Percentiles rank a stretch among this genome's conserved stretches.
phyloP scores from a whole-genome alignment of 805 yeast species.

The Alloascoidea hylecoeti region DNA sequence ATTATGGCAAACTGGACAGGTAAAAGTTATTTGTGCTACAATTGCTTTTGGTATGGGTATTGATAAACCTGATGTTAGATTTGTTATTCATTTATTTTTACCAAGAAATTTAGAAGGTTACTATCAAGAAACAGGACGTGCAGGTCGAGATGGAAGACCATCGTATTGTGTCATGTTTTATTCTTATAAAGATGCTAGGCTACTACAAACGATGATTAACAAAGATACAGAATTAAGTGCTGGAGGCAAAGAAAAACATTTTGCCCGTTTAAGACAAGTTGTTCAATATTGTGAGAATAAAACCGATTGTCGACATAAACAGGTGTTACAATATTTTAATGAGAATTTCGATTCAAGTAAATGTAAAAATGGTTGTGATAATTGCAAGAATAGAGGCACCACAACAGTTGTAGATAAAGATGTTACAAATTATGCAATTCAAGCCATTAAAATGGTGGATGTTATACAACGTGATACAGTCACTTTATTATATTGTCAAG shows the following conservation, averaged over 20 bases:
- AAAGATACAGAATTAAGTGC: slow-evolving; percentile 55
- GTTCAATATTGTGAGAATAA: slow-evolving; percentile 84
- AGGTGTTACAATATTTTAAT: slow-evolving; percentile 82
- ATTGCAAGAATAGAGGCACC: slow-evolving; percentile 40
- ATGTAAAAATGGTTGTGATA: slow-evolving; percentile 74
- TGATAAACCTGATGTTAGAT: slow-evolving; percentile 91
- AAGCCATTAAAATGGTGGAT: slow-evolving; percentile 45
- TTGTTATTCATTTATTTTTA: slow-evolving; percentile 75
- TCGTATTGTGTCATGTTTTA: slow-evolving; percentile 80
- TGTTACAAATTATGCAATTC: slow-evolving; percentile 48
- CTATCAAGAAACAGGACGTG: slow-evolving; percentile 97
- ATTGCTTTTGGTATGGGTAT: slow-evolving; percentile 99
- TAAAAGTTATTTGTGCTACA: slow-evolving; percentile 87
- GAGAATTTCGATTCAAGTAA: slow-evolving; percentile 56
- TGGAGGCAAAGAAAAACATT: slow-evolving; percentile 60
- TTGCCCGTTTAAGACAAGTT: slow-evolving; percentile 66
- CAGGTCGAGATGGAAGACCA: slow-evolving; percentile 85
- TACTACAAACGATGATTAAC: slow-evolving; percentile 63
- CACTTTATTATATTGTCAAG: slow-evolving; percentile 72
- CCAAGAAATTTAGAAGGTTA: slow-evolving; percentile 92
- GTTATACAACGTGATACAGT: slow-evolving; percentile 37
- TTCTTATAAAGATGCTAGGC: slow-evolving; percentile 65
- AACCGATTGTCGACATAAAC: slow-evolving; percentile 81
- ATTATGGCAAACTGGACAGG: slow-evolving; percentile 62
- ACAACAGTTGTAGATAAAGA: slow-evolving; percentile 36